A percentile compares a stretch with the other conserved stretches of the same genome.
These are phyloP conservation scores for Solanum sejunctum DNA, from an alignment of 257 asterid species.

Conservation along the genomic window DNA sequence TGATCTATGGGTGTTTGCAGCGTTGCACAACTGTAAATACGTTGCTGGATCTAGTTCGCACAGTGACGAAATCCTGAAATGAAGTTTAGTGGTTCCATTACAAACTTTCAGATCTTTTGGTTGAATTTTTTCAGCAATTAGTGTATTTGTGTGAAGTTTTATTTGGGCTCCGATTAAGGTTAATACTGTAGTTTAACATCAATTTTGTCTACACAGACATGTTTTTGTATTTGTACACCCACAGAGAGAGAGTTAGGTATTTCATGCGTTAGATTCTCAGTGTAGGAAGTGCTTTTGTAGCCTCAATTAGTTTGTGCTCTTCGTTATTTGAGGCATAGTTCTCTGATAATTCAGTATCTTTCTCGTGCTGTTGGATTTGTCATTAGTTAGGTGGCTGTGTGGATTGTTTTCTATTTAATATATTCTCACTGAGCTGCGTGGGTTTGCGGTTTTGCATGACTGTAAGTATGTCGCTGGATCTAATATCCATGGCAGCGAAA, in stretches of 20 bases:
- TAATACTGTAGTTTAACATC: neutral
- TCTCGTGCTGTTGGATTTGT: neutral
- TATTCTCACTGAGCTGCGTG: neutral
- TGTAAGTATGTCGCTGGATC: neutral
- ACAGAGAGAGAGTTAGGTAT: neutral
- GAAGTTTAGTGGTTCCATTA: neutral
- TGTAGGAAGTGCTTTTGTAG: neutral
- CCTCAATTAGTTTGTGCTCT: neutral
- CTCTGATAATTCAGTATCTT: neutral
- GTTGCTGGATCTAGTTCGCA: neutral
- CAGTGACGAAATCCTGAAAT: neutral
- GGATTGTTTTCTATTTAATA: neutral
- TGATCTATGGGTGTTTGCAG: neutral
- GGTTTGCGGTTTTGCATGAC: neutral
- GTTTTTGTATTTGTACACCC: neutral
- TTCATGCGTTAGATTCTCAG: neutral
- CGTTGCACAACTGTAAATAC: neutral
- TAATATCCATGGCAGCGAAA: neutral
- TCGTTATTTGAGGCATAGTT: neutral
- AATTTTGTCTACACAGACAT: neutral
- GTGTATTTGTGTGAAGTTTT: neutral
- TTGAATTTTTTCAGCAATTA: neutral
- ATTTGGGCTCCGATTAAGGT: neutral
- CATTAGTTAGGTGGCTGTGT: neutral
- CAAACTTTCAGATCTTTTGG: neutral